phyloP scores from a whole-genome alignment of 495 filamentous ascomycete genomes.

The Neurospora terricola region DNA sequence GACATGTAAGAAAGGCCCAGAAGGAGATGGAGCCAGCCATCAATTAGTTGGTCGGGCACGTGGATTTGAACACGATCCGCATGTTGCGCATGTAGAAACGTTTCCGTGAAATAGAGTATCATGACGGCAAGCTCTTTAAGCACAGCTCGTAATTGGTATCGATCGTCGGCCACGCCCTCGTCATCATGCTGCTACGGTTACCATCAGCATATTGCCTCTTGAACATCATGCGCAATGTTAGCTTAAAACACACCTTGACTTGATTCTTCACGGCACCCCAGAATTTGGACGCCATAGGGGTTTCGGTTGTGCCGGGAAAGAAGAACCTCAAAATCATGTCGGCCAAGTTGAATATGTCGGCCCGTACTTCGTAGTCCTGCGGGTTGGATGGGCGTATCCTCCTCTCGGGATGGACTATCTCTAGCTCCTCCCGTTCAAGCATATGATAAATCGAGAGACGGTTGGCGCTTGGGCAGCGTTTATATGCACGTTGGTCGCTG shows the following conservation, averaged over 20 bases:
- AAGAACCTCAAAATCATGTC: constrained; percentile 28
- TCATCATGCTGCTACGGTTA: background rate
- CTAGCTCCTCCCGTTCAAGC: constrained; percentile 7
- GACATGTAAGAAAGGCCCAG: constrained; percentile 15
- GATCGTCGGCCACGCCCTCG: background rate
- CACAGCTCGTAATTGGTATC: background rate
- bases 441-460: constrained; percentile 1
- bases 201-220: no score
- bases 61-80: constrained; percentile 8
- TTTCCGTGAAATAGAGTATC: constrained; percentile 16
- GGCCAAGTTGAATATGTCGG: constrained; percentile 22
- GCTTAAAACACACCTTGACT: constrained; percentile 12
- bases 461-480: constrained; percentile 4
- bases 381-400: background rate
- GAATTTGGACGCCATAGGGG: constrained; percentile 21
- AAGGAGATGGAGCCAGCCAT: constrained; percentile 25
- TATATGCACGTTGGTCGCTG: constrained; percentile 8
- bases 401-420: background rate
- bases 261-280: constrained; percentile 25
- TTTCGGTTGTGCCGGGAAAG: constrained; percentile 12
- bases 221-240: no score
- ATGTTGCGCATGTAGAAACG: constrained; percentile 11
- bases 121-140: constrained; percentile 8
- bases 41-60: constrained; percentile 19
- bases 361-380: constrained; percentile 13